phyloP scores from a whole-genome alignment of 495 filamentous ascomycete species.

The Pseudevernia furfuracea region DNA sequence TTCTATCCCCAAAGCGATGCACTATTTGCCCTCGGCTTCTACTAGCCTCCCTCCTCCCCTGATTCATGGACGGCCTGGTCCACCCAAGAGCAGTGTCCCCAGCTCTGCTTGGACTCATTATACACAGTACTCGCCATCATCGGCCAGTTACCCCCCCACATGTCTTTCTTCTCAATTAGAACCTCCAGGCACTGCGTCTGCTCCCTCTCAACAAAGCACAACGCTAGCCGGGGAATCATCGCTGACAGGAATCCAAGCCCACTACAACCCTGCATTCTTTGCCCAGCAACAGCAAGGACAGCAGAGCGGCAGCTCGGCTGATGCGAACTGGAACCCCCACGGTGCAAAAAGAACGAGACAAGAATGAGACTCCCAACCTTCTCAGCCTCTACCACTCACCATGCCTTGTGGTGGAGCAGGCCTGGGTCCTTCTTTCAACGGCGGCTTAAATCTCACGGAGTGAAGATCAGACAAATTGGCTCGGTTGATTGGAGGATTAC shows the following conservation, averaged over 20 bases:
- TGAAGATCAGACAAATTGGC: not conserved
- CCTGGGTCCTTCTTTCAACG: not conserved
- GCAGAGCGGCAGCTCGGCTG: conserved; percentile 37
- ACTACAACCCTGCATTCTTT: conserved; percentile 81
- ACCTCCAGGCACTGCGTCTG: not conserved
- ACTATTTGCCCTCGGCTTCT: not conserved
- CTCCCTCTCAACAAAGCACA: conserved; percentile 7
- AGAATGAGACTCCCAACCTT: conserved; percentile 37
- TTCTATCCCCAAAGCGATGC: conserved; percentile 1
- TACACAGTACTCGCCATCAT: conserved; percentile 11
- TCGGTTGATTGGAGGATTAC: not conserved
- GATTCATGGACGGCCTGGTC: not conserved
- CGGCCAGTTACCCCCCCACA: conserved; percentile 1
- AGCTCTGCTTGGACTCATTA: conserved; percentile 10
- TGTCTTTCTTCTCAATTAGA: conserved; percentile 1
- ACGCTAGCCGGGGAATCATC: conserved; percentile 19
- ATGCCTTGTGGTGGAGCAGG: not conserved
- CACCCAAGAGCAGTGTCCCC: not conserved
- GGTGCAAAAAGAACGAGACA: conserved; percentile 71
- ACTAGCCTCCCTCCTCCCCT: not conserved
- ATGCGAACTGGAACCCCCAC: conserved; percentile 74
- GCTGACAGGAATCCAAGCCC: conserved; percentile 42
- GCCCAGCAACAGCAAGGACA: conserved; percentile 43
- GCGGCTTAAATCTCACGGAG: not conserved
- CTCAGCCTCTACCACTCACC: not conserved